Conservation (phyloP, 345 rosid species). For the Dimocarpus longan region DNA sequence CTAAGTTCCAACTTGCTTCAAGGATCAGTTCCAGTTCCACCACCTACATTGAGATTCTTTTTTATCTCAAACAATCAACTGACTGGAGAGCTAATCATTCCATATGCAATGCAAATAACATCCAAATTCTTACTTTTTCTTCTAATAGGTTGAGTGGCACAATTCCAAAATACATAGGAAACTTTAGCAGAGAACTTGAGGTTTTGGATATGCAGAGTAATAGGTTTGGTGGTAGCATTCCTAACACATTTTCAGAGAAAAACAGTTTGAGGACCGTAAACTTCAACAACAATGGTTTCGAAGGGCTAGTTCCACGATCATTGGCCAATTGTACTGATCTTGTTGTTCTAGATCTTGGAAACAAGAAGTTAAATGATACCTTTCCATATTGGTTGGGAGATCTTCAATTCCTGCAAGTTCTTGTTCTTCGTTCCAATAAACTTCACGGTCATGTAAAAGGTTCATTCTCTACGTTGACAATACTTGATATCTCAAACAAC, state of each 20-base stretch:
- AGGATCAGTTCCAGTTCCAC: conserved; percentile 20
- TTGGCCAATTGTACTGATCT: conserved; percentile 19
- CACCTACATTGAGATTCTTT: background rate
- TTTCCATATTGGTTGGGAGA: conserved; percentile 36
- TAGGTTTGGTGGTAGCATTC: conserved; percentile 18
- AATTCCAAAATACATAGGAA: conserved; percentile 25
- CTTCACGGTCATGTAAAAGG: conserved; percentile 14
- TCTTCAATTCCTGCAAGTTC: conserved; percentile 24
- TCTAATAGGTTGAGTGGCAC: conserved; percentile 24
- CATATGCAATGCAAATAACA: conserved; percentile 15
- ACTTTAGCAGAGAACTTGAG: background rate
- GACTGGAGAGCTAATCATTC: conserved; percentile 21
- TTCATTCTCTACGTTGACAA: conserved; percentile 22
- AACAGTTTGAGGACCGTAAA: background rate
- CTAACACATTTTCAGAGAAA: background rate
- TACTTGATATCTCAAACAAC: conserved; percentile 35
- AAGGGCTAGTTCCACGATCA: conserved; percentile 24
- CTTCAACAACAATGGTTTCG: conserved; percentile 24
- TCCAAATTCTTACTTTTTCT: conserved; percentile 18
- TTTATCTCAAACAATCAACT: background rate
- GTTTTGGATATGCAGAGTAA: conserved; percentile 22
- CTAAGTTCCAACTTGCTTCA: conserved; percentile 21
- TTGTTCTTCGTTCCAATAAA: conserved; percentile 26
- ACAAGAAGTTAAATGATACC: conserved; percentile 28
- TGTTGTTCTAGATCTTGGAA: conserved; percentile 30